Conservation (phyloP, 164 flowering plant species). For the Euptelea pleiosperma region DNA sequence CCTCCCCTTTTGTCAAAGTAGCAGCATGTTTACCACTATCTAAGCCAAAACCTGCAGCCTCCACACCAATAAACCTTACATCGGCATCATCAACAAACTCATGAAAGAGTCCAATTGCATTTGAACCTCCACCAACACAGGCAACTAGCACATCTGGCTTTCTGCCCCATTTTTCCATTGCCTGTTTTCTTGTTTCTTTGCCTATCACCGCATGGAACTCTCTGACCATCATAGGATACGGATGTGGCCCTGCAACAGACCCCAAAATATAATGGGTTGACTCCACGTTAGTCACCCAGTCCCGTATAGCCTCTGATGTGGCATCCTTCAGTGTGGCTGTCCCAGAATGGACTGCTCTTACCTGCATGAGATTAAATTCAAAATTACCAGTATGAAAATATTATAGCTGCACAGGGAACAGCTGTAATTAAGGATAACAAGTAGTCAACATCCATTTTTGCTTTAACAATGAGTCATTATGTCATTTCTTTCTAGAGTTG, state of each 20-base stretch:
- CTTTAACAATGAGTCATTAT: too few species aligned
- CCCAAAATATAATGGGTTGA: conserved; percentile 89
- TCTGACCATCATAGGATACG: conserved; percentile 96
- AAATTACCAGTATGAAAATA: too few species aligned
- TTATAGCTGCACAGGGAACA: too few species aligned
- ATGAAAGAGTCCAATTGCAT: conserved; percentile 93
- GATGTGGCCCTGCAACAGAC: conserved; percentile 97
- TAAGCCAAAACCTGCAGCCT: conserved; percentile 91
- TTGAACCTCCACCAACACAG: conserved; percentile 97
- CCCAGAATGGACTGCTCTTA: conserved; percentile 85
- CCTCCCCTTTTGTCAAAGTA: conserved; percentile 77
- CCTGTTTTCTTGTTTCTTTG: conserved; percentile 80
- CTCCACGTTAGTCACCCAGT: conserved; percentile 97
- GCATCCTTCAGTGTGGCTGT: conserved; percentile 93
- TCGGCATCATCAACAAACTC: conserved; percentile 78
- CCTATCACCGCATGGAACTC: conserved; percentile 96
- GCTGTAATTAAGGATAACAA: too few species aligned
- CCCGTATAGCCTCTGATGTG: conserved; percentile 87
- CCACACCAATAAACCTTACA: conserved; percentile 82
- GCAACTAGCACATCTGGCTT: conserved; percentile 87
- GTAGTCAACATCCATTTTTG: too few species aligned
- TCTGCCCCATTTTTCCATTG: conserved; percentile 90
- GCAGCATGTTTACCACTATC: conserved; percentile 94
- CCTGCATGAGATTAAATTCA: conserved; percentile 34
- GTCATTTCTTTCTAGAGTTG: too few species aligned